Base-by-base conservation (phyloP, 805 yeast genomes). In the Wickerhamomyces subpelliculosus region DNA sequence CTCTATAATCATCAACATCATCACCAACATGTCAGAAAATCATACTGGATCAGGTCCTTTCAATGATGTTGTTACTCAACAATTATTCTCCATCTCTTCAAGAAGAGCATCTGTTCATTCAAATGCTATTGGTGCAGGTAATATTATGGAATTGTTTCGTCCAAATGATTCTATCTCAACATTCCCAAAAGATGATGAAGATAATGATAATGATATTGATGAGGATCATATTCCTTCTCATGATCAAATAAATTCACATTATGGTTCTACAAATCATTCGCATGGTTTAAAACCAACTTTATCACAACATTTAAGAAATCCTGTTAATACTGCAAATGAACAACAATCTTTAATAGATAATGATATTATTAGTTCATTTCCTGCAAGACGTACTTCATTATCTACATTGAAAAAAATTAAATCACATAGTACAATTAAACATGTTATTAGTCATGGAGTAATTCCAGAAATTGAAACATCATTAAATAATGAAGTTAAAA, bases 401-500 rank as follows among this genome's bases (percentile, higher is more conserved):
- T 47, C 57, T 11, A 44, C 52, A 3, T 36, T 54, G 28, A 53
- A 54, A 42, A 41, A 47, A 17, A 51, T 52, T 16, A 42, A 34
- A 34, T 54, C 57, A 3, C 59, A 50, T 31, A 43, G 32, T 28
- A 51, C 59, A 4, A 45, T 51, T 39, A 47, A 39, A 21, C 51
- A 53, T 29, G 51, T 52, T 9, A 42, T 51, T 9, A 44, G 46
- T 18, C 48, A 51, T 8, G 59, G 59, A 10, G 35, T 40, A 0
- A 27, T 54, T 4, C 57, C 57, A 13, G 52, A 44, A 1, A 27
- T 46, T 10, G 52, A 50, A 25, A 51, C 57, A 2, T 18, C 48
- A 3, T 16, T 38, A 4, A 69, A 67, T 46, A 66, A 71, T 37
- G 78, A 74, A 29, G 61, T 67, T 28, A 67, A 58, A 38, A 71